Percentiles rank a stretch among this genome's conserved stretches.
Conservation (phyloP, 2,329 filamentous ascomycete genomes). For the Fusarium ambrosium region DNA sequence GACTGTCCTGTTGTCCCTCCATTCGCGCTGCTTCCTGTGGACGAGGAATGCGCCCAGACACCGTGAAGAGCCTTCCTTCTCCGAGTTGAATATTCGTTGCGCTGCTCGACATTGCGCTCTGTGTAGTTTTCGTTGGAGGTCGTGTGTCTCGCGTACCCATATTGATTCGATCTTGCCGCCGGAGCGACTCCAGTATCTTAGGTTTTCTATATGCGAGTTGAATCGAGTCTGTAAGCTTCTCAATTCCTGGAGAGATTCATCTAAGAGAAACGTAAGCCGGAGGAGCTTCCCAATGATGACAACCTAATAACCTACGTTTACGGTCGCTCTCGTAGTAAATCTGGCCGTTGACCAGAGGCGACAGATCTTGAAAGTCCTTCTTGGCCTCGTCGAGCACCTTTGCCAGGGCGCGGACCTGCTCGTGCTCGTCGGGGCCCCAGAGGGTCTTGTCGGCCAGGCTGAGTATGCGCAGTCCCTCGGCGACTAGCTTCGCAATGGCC, state of each 20-base stretch:
- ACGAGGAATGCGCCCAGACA: slow-evolving; percentile 71
- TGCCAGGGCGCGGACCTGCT: slow-evolving; percentile 69
- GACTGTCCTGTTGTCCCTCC: slow-evolving; percentile 43
- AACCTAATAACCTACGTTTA: slow-evolving; percentile 57
- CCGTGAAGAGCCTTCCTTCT: slow-evolving; percentile 61
- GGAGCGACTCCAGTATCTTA: slow-evolving; percentile 67
- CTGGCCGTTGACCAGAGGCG: slow-evolving; percentile 67
- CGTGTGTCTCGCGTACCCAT: slow-evolving; percentile 67
- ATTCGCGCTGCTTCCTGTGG: slow-evolving; percentile 62
- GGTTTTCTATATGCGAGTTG: slow-evolving; percentile 61
- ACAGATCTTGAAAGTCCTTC: slow-evolving; percentile 71
- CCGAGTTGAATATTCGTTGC: slow-evolving; percentile 66
- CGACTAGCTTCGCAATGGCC: slow-evolving; percentile 67
- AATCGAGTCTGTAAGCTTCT: slow-evolving; percentile 61
- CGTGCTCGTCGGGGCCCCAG: slow-evolving; percentile 71
- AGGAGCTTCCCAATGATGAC: neutral
- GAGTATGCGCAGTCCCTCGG: slow-evolving; percentile 67
- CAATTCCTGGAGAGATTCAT: slow-evolving; percentile 66
- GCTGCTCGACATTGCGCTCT: slow-evolving; percentile 70
- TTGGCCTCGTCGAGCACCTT: slow-evolving; percentile 70
- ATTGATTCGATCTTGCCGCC: slow-evolving; percentile 68
- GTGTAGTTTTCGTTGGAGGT: slow-evolving; percentile 66
- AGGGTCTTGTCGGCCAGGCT: slow-evolving; percentile 69
- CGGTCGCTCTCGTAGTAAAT: slow-evolving; percentile 71
- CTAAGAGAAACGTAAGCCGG: slow-evolving; percentile 50